Conservation (phyloP, 2,329 filamentous ascomycete species). For the Aspergillus pseudotamarii region DNA sequence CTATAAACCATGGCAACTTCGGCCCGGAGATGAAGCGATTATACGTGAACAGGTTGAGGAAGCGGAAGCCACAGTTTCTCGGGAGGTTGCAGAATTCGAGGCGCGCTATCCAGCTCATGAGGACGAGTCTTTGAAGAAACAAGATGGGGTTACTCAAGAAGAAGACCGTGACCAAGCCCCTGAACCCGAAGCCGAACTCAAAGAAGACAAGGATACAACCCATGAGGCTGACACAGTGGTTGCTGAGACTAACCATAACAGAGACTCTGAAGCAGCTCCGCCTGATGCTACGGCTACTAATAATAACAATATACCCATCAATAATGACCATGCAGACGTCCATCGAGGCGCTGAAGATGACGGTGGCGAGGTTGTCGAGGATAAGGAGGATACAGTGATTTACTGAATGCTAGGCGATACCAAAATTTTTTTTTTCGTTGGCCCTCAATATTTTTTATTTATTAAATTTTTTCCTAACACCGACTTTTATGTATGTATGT, state of each 20-base stretch:
- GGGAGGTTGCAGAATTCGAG: conserved; percentile 67
- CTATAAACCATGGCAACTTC: conserved; percentile 81
- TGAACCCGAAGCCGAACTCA: conserved; percentile 20
- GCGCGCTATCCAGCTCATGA: conserved; percentile 44
- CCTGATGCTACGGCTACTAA: conserved; percentile 32
- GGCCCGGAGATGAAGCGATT: conserved; percentile 66
- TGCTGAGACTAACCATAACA: conserved; percentile 24
- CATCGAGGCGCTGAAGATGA: conserved; percentile 64
- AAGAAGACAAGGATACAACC: conserved; percentile 41
- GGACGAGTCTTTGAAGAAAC: conserved; percentile 20
- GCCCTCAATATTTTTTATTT: conserved; percentile 7
- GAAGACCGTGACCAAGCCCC: conserved; percentile 28
- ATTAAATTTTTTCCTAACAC: background rate
- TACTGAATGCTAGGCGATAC: conserved; percentile 58
- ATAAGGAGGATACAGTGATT: conserved; percentile 87
- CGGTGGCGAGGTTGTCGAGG: conserved; percentile 75
- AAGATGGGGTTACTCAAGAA: conserved; percentile 14
- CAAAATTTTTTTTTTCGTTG: background rate
- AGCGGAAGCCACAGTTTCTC: conserved; percentile 64
- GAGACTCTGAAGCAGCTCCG: conserved; percentile 16
- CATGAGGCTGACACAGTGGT: conserved; percentile 44
- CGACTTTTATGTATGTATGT: background rate
- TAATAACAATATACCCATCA: conserved; percentile 29
- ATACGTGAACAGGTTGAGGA: conserved; percentile 73
- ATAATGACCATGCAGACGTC: conserved; percentile 45